These are phyloP conservation scores for Cicer cuneatum DNA, from an alignment of 306 rosid species.

Conservation along the genomic window DNA sequence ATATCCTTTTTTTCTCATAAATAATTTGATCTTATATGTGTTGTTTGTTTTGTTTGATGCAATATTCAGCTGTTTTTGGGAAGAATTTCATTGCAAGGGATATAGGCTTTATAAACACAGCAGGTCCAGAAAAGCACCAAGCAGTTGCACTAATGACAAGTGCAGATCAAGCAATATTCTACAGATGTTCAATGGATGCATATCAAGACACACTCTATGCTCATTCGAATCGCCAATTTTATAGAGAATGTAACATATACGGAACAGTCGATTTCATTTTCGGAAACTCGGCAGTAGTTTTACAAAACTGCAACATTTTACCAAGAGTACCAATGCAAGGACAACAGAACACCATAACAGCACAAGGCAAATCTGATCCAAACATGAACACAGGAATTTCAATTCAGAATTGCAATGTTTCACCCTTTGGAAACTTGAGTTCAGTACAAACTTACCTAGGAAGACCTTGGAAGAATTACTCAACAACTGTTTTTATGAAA, in stretches of 20 bases:
- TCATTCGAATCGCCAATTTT: slow-evolving; percentile 70
- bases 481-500: slow-evolving; percentile 69
- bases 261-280: slow-evolving; percentile 88
- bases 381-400: slow-evolving; percentile 77
- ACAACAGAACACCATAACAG: slow-evolving; percentile 78
- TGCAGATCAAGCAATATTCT: slow-evolving; percentile 66
- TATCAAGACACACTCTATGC: slow-evolving; percentile 76
- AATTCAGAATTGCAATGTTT: slow-evolving; percentile 60
- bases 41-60: background rate
- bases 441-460: slow-evolving; percentile 71
- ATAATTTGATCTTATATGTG: too few species aligned
- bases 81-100: slow-evolving; percentile 64
- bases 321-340: slow-evolving; percentile 61
- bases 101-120: slow-evolving; percentile 72
- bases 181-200: slow-evolving; percentile 65
- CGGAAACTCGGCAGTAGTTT: slow-evolving; percentile 69
- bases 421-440: slow-evolving; percentile 60
- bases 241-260: slow-evolving; percentile 64
- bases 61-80: slow-evolving; percentile 46
- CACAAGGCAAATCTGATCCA: slow-evolving; percentile 80
- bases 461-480: slow-evolving; percentile 86
- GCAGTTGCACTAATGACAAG: slow-evolving; percentile 78
- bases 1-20: too few species aligned
- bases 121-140: slow-evolving; percentile 76
- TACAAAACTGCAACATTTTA: slow-evolving; percentile 65